Percentiles rank a stretch among this genome's conserved stretches.
phyloP scores from a whole-genome alignment of 805 yeast species.

The Myxozyma sirexii region DNA sequence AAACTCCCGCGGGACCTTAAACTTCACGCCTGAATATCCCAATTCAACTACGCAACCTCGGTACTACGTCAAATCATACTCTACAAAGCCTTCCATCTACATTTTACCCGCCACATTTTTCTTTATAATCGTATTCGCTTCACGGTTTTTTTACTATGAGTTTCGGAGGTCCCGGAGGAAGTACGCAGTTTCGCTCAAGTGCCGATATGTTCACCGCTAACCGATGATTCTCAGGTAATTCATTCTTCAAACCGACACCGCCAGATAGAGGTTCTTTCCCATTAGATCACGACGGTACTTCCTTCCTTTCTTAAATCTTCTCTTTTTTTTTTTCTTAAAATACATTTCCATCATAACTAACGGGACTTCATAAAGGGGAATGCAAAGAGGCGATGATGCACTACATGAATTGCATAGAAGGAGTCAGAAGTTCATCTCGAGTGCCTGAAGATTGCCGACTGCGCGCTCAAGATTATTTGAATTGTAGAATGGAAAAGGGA shows the following conservation, averaged over 20 bases:
- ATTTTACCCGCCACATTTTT: too few relatives aligned
- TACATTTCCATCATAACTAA: not conserved
- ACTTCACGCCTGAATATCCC: too few relatives aligned
- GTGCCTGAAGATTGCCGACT: slow-evolving; percentile 87
- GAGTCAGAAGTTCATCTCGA: slow-evolving; percentile 64
- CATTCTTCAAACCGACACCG: slow-evolving; percentile 64
- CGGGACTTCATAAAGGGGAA: slow-evolving; percentile 54
- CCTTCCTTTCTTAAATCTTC: too few relatives aligned
- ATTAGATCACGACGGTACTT: slow-evolving; percentile 69
- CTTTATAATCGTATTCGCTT: too few relatives aligned
- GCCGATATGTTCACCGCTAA: not conserved
- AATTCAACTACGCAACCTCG: too few relatives aligned
- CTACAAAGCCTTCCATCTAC: too few relatives aligned
- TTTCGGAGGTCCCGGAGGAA: slow-evolving; percentile 29
- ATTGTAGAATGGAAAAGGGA: slow-evolving; percentile 81
- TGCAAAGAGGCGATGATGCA: slow-evolving; percentile 74
- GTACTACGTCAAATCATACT: too few relatives aligned
- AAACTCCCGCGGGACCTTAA: too few relatives aligned
- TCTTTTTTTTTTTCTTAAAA: not conserved
- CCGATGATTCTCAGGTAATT: not conserved
- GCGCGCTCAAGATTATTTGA: slow-evolving; percentile 77
- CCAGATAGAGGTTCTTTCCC: slow-evolving; percentile 98
- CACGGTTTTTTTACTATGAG: slow-evolving; percentile 10
- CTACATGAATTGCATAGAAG: slow-evolving; percentile 76
- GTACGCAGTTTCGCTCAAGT: not conserved